These are phyloP conservation scores for Lichenothelia convexa DNA, from an alignment of 495 filamentous ascomycete species.

Conservation along the genomic window DNA sequence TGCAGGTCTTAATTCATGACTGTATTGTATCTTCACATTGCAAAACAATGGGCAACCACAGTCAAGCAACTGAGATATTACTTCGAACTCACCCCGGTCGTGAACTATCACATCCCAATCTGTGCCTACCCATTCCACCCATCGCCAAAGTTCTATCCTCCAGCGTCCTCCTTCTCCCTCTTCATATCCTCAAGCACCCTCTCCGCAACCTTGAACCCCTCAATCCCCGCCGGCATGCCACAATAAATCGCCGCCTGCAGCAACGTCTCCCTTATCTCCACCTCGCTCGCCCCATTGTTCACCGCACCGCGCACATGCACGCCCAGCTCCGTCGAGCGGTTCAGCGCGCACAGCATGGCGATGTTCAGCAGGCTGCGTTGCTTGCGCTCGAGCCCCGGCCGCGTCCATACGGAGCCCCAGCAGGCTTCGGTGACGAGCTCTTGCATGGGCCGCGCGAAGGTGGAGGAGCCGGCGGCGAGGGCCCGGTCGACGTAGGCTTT, in stretches of 20 bases:
- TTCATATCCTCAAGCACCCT: conserved; percentile 16
- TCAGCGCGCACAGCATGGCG: conserved; percentile 35
- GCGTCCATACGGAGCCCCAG: conserved; percentile 37
- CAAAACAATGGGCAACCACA: too few species aligned
- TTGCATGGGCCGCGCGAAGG: conserved; percentile 33
- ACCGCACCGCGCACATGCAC: conserved; percentile 35
- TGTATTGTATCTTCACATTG: too few species aligned
- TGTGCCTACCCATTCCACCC: too few species aligned
- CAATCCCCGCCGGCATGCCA: conserved; percentile 37
- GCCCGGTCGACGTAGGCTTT: conserved; percentile 31
- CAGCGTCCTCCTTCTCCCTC: conserved; percentile 6
- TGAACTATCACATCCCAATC: too few species aligned
- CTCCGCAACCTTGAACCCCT: conserved; percentile 24
- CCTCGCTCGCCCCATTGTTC: conserved; percentile 32
- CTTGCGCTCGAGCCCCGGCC: conserved; percentile 34
- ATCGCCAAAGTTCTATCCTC: too few species aligned
- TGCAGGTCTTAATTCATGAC: too few species aligned
- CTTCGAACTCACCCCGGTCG: too few species aligned
- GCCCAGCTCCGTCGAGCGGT: conserved; percentile 31
- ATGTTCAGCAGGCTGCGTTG: conserved; percentile 36
- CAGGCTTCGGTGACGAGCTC: conserved; percentile 34
- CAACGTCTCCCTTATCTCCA: conserved; percentile 36
- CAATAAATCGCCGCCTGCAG: conserved; percentile 35
- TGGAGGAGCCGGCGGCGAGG: conserved; percentile 23
- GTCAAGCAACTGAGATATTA: too few species aligned